phyloP scores from a whole-genome alignment of 495 filamentous ascomycete genomes.

The Melanomma pulvis-pyrius region DNA sequence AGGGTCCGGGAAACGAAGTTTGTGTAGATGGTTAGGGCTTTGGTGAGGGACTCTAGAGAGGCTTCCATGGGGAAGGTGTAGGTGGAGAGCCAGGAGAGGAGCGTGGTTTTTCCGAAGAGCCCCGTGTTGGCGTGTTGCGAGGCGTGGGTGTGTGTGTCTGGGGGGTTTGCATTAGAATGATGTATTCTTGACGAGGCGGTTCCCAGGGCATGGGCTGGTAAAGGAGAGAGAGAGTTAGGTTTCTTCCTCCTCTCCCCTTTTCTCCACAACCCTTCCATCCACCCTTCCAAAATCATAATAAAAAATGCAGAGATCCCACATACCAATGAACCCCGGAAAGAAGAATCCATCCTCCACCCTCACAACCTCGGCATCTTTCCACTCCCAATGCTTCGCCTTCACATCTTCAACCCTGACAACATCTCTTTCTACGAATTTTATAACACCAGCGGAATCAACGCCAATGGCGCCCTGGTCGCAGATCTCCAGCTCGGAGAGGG shows the following conservation, averaged over 20 bases:
- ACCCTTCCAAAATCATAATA: background rate
- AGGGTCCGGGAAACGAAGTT: slow-evolving; percentile 77
- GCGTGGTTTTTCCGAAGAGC: slow-evolving; percentile 85
- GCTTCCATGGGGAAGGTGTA: slow-evolving; percentile 96
- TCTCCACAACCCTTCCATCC: background rate
- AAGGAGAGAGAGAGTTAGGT: background rate
- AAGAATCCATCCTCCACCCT: slow-evolving; percentile 63
- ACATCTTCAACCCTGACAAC: slow-evolving; percentile 40
- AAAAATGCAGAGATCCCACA: slow-evolving; percentile 18
- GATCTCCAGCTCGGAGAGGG: slow-evolving; percentile 59
- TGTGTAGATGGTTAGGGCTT: slow-evolving; percentile 65
- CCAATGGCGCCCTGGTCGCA: slow-evolving; percentile 64
- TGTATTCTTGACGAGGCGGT: too few species aligned
- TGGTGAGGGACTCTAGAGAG: slow-evolving; percentile 59
- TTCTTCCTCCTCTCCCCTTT: background rate
- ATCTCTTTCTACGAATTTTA: slow-evolving; percentile 57
- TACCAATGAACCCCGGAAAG: slow-evolving; percentile 92
- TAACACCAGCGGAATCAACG: slow-evolving; percentile 68
- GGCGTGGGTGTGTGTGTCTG: slow-evolving; percentile 94
- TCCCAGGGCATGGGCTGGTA: background rate
- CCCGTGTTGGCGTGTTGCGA: slow-evolving; percentile 91
- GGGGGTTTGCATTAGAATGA: slow-evolving; percentile 7
- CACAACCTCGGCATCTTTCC: slow-evolving; percentile 47
- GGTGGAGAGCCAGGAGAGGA: slow-evolving; percentile 86
- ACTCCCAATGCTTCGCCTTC: slow-evolving; percentile 53